Conservation (phyloP, 2,329 filamentous ascomycete genomes). For the Colletotrichum sp. region DNA sequence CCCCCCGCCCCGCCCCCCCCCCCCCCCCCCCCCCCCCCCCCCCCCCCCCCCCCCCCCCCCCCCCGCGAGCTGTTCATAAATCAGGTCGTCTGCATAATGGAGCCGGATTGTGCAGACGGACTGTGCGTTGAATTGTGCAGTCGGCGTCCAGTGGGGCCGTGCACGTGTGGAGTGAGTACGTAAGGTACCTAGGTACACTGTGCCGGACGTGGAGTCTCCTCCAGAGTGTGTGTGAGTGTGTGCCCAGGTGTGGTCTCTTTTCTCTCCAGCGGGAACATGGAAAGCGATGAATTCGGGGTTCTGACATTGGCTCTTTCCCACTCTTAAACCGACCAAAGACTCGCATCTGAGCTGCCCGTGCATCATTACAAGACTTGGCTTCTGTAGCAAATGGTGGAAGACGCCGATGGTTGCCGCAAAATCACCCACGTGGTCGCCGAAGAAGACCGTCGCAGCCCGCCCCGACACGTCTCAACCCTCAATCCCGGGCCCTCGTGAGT, state of each 20-base stretch:
- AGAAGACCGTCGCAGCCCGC: background rate
- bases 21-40: no score
- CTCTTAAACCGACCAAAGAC: background rate
- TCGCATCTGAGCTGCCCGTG: background rate
- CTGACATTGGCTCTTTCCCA: background rate
- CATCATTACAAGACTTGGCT: background rate
- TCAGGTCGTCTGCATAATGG: background rate
- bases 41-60: no score
- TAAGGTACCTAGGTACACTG: background rate
- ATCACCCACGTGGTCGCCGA: slow-evolving; percentile 3
- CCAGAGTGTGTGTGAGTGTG: background rate
- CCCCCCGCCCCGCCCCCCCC: no score
- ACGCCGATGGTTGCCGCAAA: slow-evolving; percentile 7
- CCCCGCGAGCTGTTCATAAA: background rate
- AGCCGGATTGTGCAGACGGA: background rate
- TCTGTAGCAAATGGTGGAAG: background rate
- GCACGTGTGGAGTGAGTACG: background rate
- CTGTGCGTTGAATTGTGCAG: background rate
- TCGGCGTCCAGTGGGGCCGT: background rate
- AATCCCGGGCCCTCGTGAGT: background rate
- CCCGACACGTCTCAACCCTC: background rate
- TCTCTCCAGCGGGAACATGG: background rate
- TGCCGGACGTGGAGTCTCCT: background rate
- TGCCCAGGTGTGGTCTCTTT: background rate
- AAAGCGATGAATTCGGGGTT: background rate